Base-by-base conservation (phyloP, 768 basidiomycete genomes). In the Auricularia sp. region DNA sequence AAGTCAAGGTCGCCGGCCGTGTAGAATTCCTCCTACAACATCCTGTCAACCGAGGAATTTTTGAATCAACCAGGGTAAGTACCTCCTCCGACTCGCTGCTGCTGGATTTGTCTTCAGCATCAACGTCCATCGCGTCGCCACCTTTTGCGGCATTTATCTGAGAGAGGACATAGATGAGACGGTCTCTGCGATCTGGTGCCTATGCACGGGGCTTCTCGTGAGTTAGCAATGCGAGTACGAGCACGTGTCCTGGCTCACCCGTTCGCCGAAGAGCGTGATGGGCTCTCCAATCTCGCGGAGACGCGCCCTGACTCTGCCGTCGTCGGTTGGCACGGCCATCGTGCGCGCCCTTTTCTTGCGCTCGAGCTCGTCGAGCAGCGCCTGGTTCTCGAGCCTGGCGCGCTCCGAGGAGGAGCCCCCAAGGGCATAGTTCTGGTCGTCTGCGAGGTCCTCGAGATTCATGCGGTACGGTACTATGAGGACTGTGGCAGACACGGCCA, bases 321-420 rank as follows among this genome's bases (percentile, higher is more conserved):
- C 97, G 75, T 98, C 96, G 6, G 97, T 99, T 7, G 97, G 97
- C 10, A 98, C 94, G 6, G 95, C 97, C 77, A 98, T 84, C 66
- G 82, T 88, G 68, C 97, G 83, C 13, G 95, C 90, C 71, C 93
- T 89, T 81, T 97, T 97, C 82, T 96, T 97, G 69, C 95, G 84
- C 73, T 99, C 97, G n/a, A 99, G 85, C 75, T 97, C 94, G 72
- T 93, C 91, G 59, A 98, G 81, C 63, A 98, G 85, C 68, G 89
- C 88, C 71, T 89, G 87, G 78, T 94, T 77, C 67, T 78, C 76
- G 35, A 70, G 72, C 45, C 75, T 67, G 36, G 77, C 76, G 18
- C 77, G 67, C 66, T 77, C 77, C 45, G 77, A 75, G 51, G 64
- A 24, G 14, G 56, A 59, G 24, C 39, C 62, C 16, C 62, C 62